Conservation (phyloP, 768 basidiomycete species). For the Psilocybe azurescens region DNA sequence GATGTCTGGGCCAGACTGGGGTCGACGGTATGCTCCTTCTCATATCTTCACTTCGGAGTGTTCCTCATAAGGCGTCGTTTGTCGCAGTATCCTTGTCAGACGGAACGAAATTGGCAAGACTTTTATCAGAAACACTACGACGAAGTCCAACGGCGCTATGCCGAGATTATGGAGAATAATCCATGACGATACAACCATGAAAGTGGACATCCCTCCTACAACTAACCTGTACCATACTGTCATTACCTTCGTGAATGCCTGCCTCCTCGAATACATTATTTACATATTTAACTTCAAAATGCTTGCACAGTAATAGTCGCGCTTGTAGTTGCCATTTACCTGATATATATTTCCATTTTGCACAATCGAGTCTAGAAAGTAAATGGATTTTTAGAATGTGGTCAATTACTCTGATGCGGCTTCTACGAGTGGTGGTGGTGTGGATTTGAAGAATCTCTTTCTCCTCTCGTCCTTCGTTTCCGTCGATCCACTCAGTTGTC, state of each 20-base stretch:
- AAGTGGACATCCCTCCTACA: neutral
- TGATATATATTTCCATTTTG: neutral
- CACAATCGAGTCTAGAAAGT: constrained; percentile 12
- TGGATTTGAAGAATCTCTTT: constrained; percentile 84
- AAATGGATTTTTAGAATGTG: constrained; percentile 15
- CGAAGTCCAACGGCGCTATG: constrained; percentile 47
- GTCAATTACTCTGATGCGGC: constrained; percentile 33
- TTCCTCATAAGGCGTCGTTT: constrained; percentile 4
- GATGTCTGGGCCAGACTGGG: constrained; percentile 55
- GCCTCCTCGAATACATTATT: constrained; percentile 1
- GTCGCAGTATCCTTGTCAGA: constrained; percentile 44
- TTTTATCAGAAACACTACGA: constrained; percentile 53
- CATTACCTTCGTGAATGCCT: neutral
- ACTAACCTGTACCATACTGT: neutral
- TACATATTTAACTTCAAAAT: neutral
- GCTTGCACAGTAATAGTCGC: neutral
- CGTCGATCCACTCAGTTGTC: constrained; percentile 53
- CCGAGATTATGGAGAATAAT: constrained; percentile 4
- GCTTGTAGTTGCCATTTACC: neutral
- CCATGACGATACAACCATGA: neutral
- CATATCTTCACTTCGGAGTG: neutral
- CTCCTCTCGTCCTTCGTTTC: constrained; percentile 68
- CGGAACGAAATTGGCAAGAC: constrained; percentile 50
- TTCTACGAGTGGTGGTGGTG: constrained; percentile 46
- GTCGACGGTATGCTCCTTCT: constrained; percentile 42